These are phyloP conservation scores for Iberis amara DNA, from an alignment of 441 rosid species.

Conservation along the genomic window DNA sequence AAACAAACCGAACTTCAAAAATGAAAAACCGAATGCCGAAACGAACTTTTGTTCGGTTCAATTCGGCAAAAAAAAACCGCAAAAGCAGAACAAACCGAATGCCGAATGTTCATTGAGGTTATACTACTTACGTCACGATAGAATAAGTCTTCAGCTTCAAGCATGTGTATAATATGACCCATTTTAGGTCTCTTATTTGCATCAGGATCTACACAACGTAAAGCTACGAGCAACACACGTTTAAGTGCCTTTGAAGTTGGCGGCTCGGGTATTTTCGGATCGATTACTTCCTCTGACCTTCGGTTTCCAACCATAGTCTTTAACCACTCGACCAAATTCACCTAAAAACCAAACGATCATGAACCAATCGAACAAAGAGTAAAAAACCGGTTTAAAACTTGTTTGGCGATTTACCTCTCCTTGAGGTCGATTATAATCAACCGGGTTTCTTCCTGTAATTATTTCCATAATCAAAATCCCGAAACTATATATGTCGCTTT, in stretches of 20 bases:
- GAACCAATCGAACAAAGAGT: not conserved
- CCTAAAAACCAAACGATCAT: slow-evolving; percentile 38
- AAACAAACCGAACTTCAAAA: too few relatives aligned
- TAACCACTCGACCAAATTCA: slow-evolving; percentile 89
- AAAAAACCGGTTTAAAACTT: not conserved
- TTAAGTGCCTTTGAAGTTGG: slow-evolving; percentile 90
- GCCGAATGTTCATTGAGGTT: not conserved
- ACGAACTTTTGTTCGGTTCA: too few relatives aligned
- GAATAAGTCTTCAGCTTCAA: slow-evolving; percentile 83
- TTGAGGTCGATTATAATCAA: slow-evolving; percentile 76
- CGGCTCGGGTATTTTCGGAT: slow-evolving; percentile 74
- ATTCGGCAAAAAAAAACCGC: too few relatives aligned
- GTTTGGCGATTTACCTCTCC: slow-evolving; percentile 60
- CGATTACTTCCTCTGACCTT: slow-evolving; percentile 82
- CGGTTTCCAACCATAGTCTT: slow-evolving; percentile 82
- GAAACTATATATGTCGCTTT: slow-evolving; percentile 88
- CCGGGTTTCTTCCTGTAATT: slow-evolving; percentile 84
- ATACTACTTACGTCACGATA: slow-evolving; percentile 54
- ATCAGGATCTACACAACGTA: slow-evolving; percentile 92
- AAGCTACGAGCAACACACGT: slow-evolving; percentile 73
- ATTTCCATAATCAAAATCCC: slow-evolving; percentile 92
- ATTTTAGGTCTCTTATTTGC: slow-evolving; percentile 94
- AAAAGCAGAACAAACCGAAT: too few relatives aligned
- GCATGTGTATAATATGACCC: slow-evolving; percentile 97
- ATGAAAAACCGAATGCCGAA: too few relatives aligned